phyloP scores from a whole-genome alignment of 2,329 filamentous ascomycete genomes.

The Metarhizium robertsii region DNA sequence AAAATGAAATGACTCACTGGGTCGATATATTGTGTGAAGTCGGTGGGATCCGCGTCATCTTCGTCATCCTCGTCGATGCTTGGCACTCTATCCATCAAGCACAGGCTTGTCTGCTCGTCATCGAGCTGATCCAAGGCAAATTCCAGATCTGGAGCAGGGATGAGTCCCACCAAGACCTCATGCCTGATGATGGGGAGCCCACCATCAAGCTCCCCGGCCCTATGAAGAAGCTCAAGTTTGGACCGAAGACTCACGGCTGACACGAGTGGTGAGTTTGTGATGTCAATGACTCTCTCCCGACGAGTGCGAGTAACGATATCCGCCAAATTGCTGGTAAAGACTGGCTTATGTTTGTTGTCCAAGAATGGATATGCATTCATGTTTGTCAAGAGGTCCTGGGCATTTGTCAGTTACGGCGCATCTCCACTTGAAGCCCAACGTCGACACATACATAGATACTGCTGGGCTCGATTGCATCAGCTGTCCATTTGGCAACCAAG shows the following conservation, averaged over 20 bases:
- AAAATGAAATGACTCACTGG: slow-evolving; percentile 43
- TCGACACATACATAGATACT: slow-evolving; percentile 69
- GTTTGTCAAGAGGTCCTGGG: slow-evolving; percentile 77
- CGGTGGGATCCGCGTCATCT: slow-evolving; percentile 55
- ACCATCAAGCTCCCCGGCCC: slow-evolving; percentile 82
- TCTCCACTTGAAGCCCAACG: background rate
- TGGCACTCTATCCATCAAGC: slow-evolving; percentile 68
- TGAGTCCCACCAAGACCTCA: slow-evolving; percentile 74
- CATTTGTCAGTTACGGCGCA: slow-evolving; percentile 8
- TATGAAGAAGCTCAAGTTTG: slow-evolving; percentile 75
- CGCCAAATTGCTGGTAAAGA: slow-evolving; percentile 80
- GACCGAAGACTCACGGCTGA: slow-evolving; percentile 64
- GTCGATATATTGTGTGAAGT: slow-evolving; percentile 89
- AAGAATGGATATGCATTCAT: slow-evolving; percentile 97
- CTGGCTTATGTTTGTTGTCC: slow-evolving; percentile 89
- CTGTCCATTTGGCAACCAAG: slow-evolving; percentile 95
- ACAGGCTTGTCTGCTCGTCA: slow-evolving; percentile 64
- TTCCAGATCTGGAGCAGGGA: slow-evolving; percentile 88
- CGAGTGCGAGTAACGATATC: slow-evolving; percentile 76
- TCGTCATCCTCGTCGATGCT: slow-evolving; percentile 57
- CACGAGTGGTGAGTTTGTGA: slow-evolving; percentile 72
- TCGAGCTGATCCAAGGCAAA: slow-evolving; percentile 80
- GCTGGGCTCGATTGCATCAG: slow-evolving; percentile 85
- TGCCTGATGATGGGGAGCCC: slow-evolving; percentile 79
- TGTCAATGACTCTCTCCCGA: slow-evolving; percentile 75